phyloP scores from a whole-genome alignment of 345 rosid species.

The Cardamine occulta region DNA sequence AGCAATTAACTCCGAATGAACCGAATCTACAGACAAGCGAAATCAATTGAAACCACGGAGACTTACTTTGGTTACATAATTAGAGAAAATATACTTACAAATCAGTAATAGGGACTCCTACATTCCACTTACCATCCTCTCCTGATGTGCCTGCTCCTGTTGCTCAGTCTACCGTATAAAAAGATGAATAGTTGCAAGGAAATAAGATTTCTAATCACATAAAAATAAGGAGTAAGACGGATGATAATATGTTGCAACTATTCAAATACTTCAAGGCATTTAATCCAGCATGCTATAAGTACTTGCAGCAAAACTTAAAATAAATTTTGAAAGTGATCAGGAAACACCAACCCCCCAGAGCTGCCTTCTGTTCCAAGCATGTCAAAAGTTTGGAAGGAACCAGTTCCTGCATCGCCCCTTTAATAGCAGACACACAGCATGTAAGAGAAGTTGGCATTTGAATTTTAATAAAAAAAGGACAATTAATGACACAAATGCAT shows the following conservation, averaged over 20 bases:
- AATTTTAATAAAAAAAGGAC: constrained; percentile 2
- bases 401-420: constrained; percentile 66
- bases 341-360: constrained; percentile 67
- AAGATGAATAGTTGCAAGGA: constrained; percentile 10
- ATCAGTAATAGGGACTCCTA: constrained; percentile 59
- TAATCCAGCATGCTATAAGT: neutral
- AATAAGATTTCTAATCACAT: constrained; percentile 11
- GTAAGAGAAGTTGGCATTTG: constrained; percentile 40
- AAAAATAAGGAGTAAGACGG: neutral
- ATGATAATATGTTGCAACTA: constrained; percentile 4
- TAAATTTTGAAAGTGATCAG: constrained; percentile 2
- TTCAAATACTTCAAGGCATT: constrained; percentile 11
- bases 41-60: neutral
- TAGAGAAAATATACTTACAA: constrained; percentile 48
- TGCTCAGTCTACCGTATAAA: constrained; percentile 57
- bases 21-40: neutral
- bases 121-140: constrained; percentile 62
- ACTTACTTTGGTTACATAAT: neutral
- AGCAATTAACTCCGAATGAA: constrained; percentile 4
- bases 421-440: constrained; percentile 33
- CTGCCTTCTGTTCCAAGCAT: constrained; percentile 66
- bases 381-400: constrained; percentile 70
- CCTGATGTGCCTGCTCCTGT: constrained; percentile 67
- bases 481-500: constrained; percentile 12
- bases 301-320: constrained; percentile 2